Conservation (phyloP, 345 rosid species). For the Hibiscus tridactylites region DNA sequence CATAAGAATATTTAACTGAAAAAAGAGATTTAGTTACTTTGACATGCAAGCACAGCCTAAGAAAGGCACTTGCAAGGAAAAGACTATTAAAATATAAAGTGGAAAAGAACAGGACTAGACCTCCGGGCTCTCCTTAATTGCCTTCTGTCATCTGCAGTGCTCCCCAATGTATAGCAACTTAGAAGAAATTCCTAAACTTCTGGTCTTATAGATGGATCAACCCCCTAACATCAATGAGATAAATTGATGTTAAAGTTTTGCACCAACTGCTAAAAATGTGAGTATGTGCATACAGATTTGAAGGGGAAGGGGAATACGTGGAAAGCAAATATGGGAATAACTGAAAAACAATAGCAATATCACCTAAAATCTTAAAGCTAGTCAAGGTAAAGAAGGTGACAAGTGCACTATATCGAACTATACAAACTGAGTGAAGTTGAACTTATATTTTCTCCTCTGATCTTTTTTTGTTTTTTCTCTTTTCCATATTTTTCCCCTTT, state of each 20-base stretch:
- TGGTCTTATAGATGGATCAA: conserved; percentile 83
- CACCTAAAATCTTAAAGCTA: neutral
- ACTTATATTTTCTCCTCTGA: neutral
- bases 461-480: too few relatives aligned
- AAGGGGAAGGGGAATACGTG: neutral
- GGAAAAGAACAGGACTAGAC: conserved; percentile 25
- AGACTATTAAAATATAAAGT: neutral
- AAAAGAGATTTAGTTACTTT: conserved; percentile 2
- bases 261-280: neutral
- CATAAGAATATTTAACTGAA: neutral
- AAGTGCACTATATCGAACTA: neutral
- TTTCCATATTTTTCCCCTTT: too few relatives aligned
- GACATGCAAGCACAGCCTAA: conserved; percentile 6
- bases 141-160: conserved; percentile 68
- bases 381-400: neutral
- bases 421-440: neutral
- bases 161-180: conserved; percentile 70
- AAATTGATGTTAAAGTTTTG: neutral
- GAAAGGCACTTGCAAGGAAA: conserved; percentile 4
- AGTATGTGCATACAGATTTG: neutral
- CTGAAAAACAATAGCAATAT: neutral
- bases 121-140: conserved; percentile 72
- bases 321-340: neutral
- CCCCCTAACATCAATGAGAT: conserved; percentile 41
- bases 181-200: conserved; percentile 96